Conservation (phyloP, 2,329 filamentous ascomycete species). For the Apiospora saccharicola region DNA sequence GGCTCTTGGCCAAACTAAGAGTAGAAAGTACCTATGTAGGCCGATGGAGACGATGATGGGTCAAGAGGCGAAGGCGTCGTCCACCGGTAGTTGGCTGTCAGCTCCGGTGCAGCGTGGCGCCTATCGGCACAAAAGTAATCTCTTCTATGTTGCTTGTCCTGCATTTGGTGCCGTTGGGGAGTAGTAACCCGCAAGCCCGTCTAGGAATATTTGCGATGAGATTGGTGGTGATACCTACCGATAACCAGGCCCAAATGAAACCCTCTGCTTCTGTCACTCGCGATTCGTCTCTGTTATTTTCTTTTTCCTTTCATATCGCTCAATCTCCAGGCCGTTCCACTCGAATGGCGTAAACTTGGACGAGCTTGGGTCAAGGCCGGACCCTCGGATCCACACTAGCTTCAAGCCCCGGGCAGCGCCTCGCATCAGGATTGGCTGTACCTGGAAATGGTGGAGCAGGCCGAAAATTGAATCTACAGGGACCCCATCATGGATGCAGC, state of each 20-base stretch:
- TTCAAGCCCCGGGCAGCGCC: conserved; percentile 8
- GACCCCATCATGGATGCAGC: conserved; percentile 17
- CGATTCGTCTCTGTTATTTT: neutral
- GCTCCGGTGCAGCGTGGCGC: conserved; percentile 6
- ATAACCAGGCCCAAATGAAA: neutral
- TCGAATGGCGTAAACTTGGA: conserved; percentile 14
- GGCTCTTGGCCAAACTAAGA: conserved; percentile 15
- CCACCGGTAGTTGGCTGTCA: conserved; percentile 21
- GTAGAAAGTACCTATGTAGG: neutral
- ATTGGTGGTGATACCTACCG: neutral
- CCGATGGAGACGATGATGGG: neutral
- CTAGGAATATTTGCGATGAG: neutral
- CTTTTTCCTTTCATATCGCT: neutral
- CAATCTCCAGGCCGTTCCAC: conserved; percentile 20
- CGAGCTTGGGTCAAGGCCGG: conserved; percentile 9
- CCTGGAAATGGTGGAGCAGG: conserved; percentile 3
- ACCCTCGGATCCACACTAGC: conserved; percentile 19
- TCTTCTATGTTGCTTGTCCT: neutral
- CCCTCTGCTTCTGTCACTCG: neutral
- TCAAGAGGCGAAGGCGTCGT: neutral
- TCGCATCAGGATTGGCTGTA: conserved; percentile 6
- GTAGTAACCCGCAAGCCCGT: neutral
- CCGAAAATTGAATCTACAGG: conserved; percentile 19
- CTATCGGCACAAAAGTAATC: conserved; percentile 7
- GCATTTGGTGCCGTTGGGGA: neutral